These are phyloP conservation scores for Curvularia sp. DNA, from an alignment of 2,329 filamentous ascomycete species.

Conservation along the genomic window DNA sequence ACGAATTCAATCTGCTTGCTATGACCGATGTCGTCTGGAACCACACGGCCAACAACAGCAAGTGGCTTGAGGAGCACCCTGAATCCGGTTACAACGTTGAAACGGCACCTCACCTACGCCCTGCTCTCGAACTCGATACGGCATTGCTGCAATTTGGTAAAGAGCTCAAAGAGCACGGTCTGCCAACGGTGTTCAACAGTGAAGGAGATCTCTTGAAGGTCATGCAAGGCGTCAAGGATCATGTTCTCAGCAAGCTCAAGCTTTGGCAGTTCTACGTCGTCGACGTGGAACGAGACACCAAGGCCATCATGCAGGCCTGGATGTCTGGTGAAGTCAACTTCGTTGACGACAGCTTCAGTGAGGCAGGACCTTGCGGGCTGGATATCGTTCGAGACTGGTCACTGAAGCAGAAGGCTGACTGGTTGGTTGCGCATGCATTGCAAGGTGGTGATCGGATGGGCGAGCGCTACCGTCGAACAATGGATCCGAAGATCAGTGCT, in stretches of 20 bases:
- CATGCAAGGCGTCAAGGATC: slow-evolving; percentile 82
- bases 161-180: slow-evolving; percentile 68
- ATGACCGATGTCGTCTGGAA: slow-evolving; percentile 98
- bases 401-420: slow-evolving; percentile 66
- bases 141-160: slow-evolving; percentile 71
- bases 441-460: slow-evolving; percentile 76
- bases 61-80: slow-evolving; percentile 92
- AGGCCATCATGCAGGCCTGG: slow-evolving; percentile 76
- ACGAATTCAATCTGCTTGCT: slow-evolving; percentile 82
- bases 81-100: slow-evolving; percentile 94
- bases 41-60: slow-evolving; percentile 94
- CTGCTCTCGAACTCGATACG: slow-evolving; percentile 77
- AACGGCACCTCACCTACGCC: slow-evolving; percentile 77
- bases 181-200: slow-evolving; percentile 76
- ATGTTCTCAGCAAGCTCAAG: slow-evolving; percentile 77
- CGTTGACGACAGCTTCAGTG: slow-evolving; percentile 60
- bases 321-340: slow-evolving; percentile 63
- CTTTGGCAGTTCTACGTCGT: slow-evolving; percentile 95
- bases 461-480: slow-evolving; percentile 74
- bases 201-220: slow-evolving; percentile 77
- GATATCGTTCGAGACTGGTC: slow-evolving; percentile 62
- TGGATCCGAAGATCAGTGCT: slow-evolving; percentile 74
- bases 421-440: slow-evolving; percentile 73
- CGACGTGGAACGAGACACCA: slow-evolving; percentile 75
- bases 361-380: slow-evolving; percentile 58